These are phyloP conservation scores for Spiraea crenata DNA, from an alignment of 331 rosid genomes.

Conservation along the genomic window DNA sequence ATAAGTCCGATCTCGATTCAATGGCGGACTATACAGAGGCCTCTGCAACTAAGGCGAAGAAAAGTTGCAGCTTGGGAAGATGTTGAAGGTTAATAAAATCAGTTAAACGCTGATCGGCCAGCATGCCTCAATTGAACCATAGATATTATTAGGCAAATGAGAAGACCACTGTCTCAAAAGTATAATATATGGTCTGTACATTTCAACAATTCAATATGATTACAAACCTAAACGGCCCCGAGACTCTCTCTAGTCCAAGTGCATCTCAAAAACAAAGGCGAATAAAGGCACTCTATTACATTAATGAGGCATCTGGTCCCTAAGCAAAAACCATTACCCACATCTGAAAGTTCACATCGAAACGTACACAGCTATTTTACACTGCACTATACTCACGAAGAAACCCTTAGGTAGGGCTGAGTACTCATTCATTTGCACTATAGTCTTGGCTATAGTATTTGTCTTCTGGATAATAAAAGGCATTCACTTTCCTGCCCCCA, in stretches of 20 bases:
- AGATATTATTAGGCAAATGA: neutral
- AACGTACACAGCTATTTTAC: conserved; percentile 18
- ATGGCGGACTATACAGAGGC: no score
- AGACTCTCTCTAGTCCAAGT: neutral
- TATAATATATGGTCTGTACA: neutral
- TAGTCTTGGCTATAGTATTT: conserved; percentile 49
- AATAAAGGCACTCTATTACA: neutral
- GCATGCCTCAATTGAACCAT: neutral
- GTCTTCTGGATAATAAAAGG: conserved; percentile 65
- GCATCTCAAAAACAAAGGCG: neutral
- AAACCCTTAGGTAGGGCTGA: neutral
- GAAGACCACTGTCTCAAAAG: neutral
- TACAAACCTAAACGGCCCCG: neutral
- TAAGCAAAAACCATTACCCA: neutral
- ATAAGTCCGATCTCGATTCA: no score
- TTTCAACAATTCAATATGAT: neutral
- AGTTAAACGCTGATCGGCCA: neutral
- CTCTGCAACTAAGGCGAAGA: no score
- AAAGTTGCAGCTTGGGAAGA: no score
- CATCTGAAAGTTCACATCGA: neutral
- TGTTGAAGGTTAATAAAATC: no score
- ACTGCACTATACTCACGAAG: neutral
- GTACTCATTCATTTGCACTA: conserved; percentile 47
- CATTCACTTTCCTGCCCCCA: conserved; percentile 62
- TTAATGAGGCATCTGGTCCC: neutral